Base-by-base conservation (phyloP, 208 protist genomes). In the Acanthamoeba polyphaga region DNA sequence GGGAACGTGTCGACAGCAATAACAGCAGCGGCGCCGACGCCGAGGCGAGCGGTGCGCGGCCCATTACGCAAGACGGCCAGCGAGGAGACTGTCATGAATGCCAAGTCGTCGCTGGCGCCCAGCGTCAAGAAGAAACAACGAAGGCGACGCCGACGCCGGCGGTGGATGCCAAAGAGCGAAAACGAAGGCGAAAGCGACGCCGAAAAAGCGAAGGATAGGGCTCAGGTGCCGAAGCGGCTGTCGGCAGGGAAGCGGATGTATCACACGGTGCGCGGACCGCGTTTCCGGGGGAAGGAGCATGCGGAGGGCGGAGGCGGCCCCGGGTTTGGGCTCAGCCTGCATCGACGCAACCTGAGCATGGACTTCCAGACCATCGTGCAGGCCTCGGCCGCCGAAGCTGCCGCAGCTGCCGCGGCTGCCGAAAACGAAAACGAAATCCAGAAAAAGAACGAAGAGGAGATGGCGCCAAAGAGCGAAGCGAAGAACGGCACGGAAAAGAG, bases 331-430 rank as follows among this genome's bases (percentile, higher is more conserved):
- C 76, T 85, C 13, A 85, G 76, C 19, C 76, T 85, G 15, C 76
- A 85, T 24, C 76, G 76, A 34, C 76, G 76, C 15, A 85, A 60
- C 76, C 76, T n/a, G 34, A 85, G 76, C 49, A 60, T 85, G 76
- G 76, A 85, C 76, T 46, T 78, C 24, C 70, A 78, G 15, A 29
- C 70, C 12, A 78, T 78, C 32, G 76, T 60, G 12, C 15, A 13
- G 15, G 24, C 19, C 4, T 85, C 76, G 46, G 76, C 53, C 53
- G 53, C 53, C 15, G 53, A 58, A 12, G 53, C 53, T 10, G 53
- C 17, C 15, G 53, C 17, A 19, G 51, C 51, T 12, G 51, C 51
- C 51, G 51, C 51, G 8, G 7, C 53, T n/a, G 24, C 66, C 70
- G 70, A 80, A 68, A 68, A 9, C 62, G 24, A 68, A 68, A 29